Base-by-base conservation (phyloP, 257 asterid species). In the Nicotiana otophora region DNA sequence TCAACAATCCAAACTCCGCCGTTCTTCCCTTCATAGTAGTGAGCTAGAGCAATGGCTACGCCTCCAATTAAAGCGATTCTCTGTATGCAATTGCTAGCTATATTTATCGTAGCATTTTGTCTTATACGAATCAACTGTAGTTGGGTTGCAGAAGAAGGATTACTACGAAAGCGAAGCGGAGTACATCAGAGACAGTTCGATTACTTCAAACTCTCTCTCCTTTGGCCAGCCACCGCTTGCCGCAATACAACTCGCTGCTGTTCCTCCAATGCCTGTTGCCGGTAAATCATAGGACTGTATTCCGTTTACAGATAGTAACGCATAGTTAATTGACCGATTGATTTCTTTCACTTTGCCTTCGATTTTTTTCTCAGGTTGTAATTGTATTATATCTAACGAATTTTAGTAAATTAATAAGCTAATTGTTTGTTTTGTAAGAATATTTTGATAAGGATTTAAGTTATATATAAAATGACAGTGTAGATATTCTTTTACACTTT, bases 161-260 rank as follows among this genome's bases (percentile, higher is more conserved):
- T 68, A 61, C 88, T 88, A 80, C 85, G 83, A 62, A 81, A 77
- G 11, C 8, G 34, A 46, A 82, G 26, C 33, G 75, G 63, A 1
- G 48, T 1, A 77, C 17, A 81, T 7, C 97, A 89, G 87, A 89
- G 97, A 87, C 95, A 89, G 82, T 95, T 95, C 58, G 98, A 95
- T 86, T 95, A 89, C 86, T 93, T 92, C 87, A 86, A 84, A 91
- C 87, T 95, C 65, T 85, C 98, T 63, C 95, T 95, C 75, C 95
- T 88, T 82, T 95, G 98, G 98, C 97, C 97, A 39, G 97, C 91
- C 72, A 92, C 98, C 4, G 75, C 82, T 46, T 95, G 98, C 87
- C 91, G 92, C 57, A 80, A 67, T 82, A 89, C 90, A 23, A 88
- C 82, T 83, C 86, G 17, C 9, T 95, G 98, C 39, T 95, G 98